phyloP scores from a whole-genome alignment of 1,139 yeast species.

The Geotrichum cucujoidarum region DNA sequence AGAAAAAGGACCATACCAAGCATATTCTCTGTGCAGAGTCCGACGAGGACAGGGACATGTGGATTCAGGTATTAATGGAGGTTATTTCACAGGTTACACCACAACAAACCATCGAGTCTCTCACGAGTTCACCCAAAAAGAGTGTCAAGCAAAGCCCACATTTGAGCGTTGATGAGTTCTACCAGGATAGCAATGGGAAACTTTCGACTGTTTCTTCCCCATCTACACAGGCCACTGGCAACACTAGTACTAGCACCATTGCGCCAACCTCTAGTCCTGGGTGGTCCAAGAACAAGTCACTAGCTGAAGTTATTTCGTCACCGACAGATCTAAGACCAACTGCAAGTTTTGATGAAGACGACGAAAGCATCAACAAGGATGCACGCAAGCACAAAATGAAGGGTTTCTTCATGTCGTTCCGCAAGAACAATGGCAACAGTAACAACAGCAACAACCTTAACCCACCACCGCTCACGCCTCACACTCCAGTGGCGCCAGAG shows the following conservation, averaged over 20 bases:
- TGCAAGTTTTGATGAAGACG: conserved; percentile 22
- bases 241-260: background rate
- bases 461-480: background rate
- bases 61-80: conserved; percentile 62
- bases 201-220: conserved; percentile 3
- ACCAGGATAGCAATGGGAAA: background rate
- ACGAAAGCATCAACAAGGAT: conserved; percentile 38
- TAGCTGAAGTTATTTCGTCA: conserved; percentile 1
- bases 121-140: conserved; percentile 4
- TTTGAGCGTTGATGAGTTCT: background rate
- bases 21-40: conserved; percentile 81
- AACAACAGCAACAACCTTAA: conserved; percentile 1
- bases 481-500: background rate
- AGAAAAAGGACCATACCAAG: conserved; percentile 51
- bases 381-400: conserved; percentile 50
- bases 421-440: conserved; percentile 30
- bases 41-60: conserved; percentile 69
- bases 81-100: conserved; percentile 28
- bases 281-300: background rate
- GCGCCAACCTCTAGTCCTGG: background rate
- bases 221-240: background rate
- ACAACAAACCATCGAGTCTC: background rate
- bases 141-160: background rate
- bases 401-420: conserved; percentile 53
- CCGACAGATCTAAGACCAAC: conserved; percentile 12